Base-by-base conservation (phyloP, 768 basidiomycete species). In the Royoungia palumana region DNA sequence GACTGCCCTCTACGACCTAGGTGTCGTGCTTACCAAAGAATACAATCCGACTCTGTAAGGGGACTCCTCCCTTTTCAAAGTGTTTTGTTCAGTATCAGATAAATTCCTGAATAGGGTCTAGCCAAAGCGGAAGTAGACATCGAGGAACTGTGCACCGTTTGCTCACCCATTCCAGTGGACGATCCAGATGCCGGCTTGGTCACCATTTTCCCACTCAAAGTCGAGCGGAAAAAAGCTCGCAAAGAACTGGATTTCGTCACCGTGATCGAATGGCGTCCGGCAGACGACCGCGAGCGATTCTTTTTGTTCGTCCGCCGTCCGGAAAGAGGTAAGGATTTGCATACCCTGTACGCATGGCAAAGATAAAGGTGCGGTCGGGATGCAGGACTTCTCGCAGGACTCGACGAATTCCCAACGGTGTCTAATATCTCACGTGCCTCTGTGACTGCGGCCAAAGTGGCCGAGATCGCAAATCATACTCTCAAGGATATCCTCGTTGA, bases 191-290 rank as follows among this genome's bases (percentile, higher is more conserved):
- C 54, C 0, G 50, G 50, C 27, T 52, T 62, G 10, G 89, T 93
- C 21, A 87, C 81, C 21, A 71, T 80, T n/a, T 96, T 84, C 66
- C 94, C 94, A 0, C 91, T 95, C 88, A 88, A 84, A 60, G 79
- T 74, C 17, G 81, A 83, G 43, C 85, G 85, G 52, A 94, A 93
- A 70, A 89, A 85, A 59, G 80, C 83, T 11, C 75, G 92, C 43
- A 84, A 89, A 63, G 94, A 98, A 61, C 71, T 87, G 37, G 91
- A 93, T 62, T 73, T 86, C 13, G 90, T 95, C 12, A 87, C 82
- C 56, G 83, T 92, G n/a, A 70, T 95, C 25, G 90, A 93, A 69
- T 94, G 91, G 88, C 70, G 73, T 28, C 59, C 65, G 13, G 46
- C 47, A 13, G 53, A 68, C 38, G 56, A 68, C 25, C 47, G 63